These are phyloP conservation scores for Discostella stelligera DNA, from an alignment of 352 stramenopile species.

Conservation along the genomic window DNA sequence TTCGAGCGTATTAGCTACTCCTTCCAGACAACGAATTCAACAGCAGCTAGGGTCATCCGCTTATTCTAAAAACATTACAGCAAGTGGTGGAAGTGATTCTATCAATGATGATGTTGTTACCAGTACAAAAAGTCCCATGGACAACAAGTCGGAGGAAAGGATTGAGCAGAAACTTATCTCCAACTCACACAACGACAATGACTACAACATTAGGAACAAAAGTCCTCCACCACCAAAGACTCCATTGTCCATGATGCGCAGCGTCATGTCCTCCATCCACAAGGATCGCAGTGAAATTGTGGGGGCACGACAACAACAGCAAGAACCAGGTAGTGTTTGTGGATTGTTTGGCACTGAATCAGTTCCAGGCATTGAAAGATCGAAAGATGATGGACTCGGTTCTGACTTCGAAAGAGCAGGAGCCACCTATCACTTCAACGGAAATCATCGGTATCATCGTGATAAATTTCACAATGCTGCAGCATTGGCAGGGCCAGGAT, in stretches of 20 bases:
- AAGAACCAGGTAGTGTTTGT: neutral
- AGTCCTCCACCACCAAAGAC: conserved; percentile 25
- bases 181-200: neutral
- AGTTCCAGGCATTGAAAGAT: neutral
- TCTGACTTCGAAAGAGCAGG: neutral
- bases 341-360: neutral
- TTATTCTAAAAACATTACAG: neutral
- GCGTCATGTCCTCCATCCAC: conserved; percentile 26
- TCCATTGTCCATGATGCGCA: conserved; percentile 48
- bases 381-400: neutral
- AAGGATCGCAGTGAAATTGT: conserved; percentile 41
- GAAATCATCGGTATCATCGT: neutral
- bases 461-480: neutral
- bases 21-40: neutral
- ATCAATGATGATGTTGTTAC: neutral
- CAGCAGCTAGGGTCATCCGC: neutral
- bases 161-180: neutral
- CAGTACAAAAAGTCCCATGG: neutral
- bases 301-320: neutral
- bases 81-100: neutral
- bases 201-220: neutral
- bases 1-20: neutral
- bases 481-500: neutral
- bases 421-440: neutral
- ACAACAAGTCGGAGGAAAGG: neutral